Base-by-base conservation (phyloP, 805 yeast species). In the Cyberlindnera americana region DNA sequence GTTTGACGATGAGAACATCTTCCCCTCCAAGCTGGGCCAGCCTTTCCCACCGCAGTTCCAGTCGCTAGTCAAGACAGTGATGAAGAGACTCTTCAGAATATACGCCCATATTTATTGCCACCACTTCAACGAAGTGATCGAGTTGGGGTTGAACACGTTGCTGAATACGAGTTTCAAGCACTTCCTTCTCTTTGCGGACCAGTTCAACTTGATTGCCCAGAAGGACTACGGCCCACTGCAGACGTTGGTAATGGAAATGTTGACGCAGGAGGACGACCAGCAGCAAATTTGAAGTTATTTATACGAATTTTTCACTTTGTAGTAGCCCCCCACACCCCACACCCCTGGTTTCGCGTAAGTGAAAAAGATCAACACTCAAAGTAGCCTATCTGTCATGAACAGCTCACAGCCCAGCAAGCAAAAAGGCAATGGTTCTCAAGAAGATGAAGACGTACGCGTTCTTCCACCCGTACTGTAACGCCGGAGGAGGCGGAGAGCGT, bases 31-130 rank as follows among this genome's bases (percentile, higher is more conserved):
- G 60, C 75, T 81, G 53, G 95, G 95, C 13, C 90, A 85, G n/a
- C 89, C 95, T 3, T 93, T 93, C 62, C 93, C 96, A 7, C 79
- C 79, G 37, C 87, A 83, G 50, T 90, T 95, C 54, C 79, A 80
- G 17, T 73, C 80, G 7, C 72, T 87, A 46, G 85, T 88, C 31
- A 83, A 81, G 54, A 90, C 95, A 15, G 87, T 93, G 33, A 78
- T 93, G 71, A 88, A 91, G 64, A 76, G 99, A 50, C 69, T 93
- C 36, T 93, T 90, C 64, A 75, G 99, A 59, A 89, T 93, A 4
- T 93, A 93, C 57, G 98, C 99, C 1, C 99, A 93, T 64, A 86
- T 93, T 31, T 93, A 93, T 63, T 93, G 99, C 58, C 98, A 93
- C 58, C 99, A 93, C 61, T 91, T 93, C 62, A 96, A 89, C 59